These are phyloP conservation scores for Termitomyces sp. DNA, from an alignment of 768 basidiomycete species.

Conservation along the genomic window DNA sequence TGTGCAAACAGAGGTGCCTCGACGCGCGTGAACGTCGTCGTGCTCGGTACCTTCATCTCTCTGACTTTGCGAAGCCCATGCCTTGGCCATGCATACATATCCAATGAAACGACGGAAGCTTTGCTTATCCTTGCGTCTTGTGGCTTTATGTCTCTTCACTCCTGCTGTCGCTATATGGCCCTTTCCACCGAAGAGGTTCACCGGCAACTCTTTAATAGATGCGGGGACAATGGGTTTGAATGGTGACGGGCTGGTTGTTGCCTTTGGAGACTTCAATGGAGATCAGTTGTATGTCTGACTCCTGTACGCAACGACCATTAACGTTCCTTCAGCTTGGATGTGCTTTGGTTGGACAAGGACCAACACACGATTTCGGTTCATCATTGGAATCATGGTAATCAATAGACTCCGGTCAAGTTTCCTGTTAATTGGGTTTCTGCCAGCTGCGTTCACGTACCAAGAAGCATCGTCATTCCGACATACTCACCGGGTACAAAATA, in stretches of 20 bases:
- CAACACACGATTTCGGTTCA: conserved; percentile 73
- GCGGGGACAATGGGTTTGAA: conserved; percentile 79
- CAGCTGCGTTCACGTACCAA: conserved; percentile 57
- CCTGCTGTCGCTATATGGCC: conserved; percentile 55
- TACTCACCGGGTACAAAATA: conserved; percentile 59
- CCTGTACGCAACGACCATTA: background rate
- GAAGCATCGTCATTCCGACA: conserved; percentile 50
- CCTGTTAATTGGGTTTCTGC: background rate
- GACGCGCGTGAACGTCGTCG: background rate
- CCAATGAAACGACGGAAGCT: conserved; percentile 7
- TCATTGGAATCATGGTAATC: conserved; percentile 77
- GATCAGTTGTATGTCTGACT: conserved; percentile 80
- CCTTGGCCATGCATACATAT: conserved; percentile 9
- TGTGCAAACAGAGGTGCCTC: conserved; percentile 1
- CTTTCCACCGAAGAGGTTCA: conserved; percentile 82
- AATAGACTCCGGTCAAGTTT: background rate
- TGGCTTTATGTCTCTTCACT: conserved; percentile 3
- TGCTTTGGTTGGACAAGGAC: conserved; percentile 70
- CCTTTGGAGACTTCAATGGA: conserved; percentile 93
- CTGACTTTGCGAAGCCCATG: conserved; percentile 1
- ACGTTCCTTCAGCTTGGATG: conserved; percentile 56
- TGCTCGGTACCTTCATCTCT: background rate
- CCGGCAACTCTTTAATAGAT: conserved; percentile 71
- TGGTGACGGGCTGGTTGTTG: conserved; percentile 69
- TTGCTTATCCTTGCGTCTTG: background rate